Percentiles rank a stretch among this genome's conserved stretches.
Conservation (phyloP, 2,329 filamentous ascomycete species). For the Sclerotinia minor region DNA sequence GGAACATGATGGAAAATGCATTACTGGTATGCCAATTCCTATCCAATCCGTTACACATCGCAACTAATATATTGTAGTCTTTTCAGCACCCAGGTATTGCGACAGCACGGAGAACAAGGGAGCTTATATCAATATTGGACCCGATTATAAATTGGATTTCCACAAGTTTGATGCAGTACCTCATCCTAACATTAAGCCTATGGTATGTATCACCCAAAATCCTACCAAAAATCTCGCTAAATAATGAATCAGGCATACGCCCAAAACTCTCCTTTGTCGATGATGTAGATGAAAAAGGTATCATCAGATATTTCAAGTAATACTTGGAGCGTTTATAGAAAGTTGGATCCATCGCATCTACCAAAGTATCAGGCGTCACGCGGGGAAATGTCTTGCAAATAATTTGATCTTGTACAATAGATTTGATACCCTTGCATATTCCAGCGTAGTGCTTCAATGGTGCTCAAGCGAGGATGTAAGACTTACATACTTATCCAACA, state of each 20-base stretch:
- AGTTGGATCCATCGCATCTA: conserved; percentile 21
- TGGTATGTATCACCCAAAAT: conserved; percentile 54
- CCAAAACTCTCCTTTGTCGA: conserved; percentile 74
- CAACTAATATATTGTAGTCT: conserved; percentile 56
- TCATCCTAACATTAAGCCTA: conserved; percentile 92
- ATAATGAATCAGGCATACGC: conserved; percentile 67
- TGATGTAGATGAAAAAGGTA: conserved; percentile 30
- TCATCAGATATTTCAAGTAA: neutral
- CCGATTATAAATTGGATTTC: conserved; percentile 88
- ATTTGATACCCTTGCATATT: conserved; percentile 3
- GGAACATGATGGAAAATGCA: conserved; percentile 92
- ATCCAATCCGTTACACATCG: neutral
- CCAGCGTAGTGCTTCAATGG: neutral
- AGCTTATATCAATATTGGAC: conserved; percentile 94
- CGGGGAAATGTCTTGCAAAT: neutral
- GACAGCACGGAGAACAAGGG: conserved; percentile 98
- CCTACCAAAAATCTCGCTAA: conserved; percentile 22
- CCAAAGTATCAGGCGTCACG: conserved; percentile 7
- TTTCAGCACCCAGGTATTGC: conserved; percentile 96
- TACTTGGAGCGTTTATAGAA: conserved; percentile 9
- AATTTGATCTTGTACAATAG: conserved; percentile 22
- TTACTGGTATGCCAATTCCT: conserved; percentile 65
- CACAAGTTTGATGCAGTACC: conserved; percentile 95
- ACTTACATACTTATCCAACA: conserved; percentile 2
- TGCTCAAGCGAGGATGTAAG: conserved; percentile 9